Conservation (phyloP, 495 filamentous ascomycete genomes). For the Penicillium cinerascens region DNA sequence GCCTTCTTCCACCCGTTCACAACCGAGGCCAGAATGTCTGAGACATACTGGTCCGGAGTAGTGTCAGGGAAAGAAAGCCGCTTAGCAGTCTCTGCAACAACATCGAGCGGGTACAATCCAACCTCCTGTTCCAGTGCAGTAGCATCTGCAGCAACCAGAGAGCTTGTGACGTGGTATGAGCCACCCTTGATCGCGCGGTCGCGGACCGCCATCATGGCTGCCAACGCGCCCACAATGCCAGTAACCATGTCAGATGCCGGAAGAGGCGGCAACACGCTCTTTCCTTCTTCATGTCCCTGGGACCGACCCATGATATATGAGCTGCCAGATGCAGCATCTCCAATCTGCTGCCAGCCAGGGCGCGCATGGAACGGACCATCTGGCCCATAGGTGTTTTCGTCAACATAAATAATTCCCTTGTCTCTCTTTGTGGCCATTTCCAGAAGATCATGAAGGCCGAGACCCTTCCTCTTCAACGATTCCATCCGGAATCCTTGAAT, state of each 20-base stretch:
- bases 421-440: constrained; percentile 40
- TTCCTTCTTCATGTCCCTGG: constrained; percentile 59
- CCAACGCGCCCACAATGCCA: constrained; percentile 52
- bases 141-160: constrained; percentile 8
- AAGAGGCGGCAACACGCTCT: constrained; percentile 63
- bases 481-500: constrained; percentile 54
- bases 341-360: constrained; percentile 48
- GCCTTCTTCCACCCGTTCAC: constrained; percentile 30
- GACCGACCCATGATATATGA: constrained; percentile 27
- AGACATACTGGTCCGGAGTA: constrained; percentile 19
- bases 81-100: background rate
- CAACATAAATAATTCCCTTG: constrained; percentile 59
- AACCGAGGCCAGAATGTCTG: constrained; percentile 27
- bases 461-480: constrained; percentile 49
- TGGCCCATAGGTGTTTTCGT: constrained; percentile 62
- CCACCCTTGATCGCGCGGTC: constrained; percentile 25
- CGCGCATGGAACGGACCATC: constrained; percentile 31
- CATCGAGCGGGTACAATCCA: constrained; percentile 2
- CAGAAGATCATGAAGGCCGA: constrained; percentile 44
- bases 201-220: constrained; percentile 45
- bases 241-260: constrained; percentile 71
- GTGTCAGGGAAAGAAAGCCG: no score
- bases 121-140: constrained; percentile 4
- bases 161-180: constrained; percentile 24
- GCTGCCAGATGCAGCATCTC: constrained; percentile 32